Evolutionary conservation across 2,329 filamentous ascomycete species (phyloP).

Genomic region (Phialocephala sp.): DNA sequence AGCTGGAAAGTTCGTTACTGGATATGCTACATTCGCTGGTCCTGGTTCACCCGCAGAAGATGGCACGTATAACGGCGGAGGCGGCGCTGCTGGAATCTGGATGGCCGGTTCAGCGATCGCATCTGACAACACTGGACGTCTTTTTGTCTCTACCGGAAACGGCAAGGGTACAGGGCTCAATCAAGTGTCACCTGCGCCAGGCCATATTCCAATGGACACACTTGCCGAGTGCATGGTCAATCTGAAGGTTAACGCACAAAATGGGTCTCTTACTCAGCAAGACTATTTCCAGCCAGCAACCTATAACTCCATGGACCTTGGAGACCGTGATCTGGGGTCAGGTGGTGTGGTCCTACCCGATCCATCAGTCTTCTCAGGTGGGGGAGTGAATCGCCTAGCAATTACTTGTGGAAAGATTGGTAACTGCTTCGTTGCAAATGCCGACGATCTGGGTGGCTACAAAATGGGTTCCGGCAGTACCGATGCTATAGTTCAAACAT

Average conservation of each 20-base stretch:
- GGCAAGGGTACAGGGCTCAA: background rate
- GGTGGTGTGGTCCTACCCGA: slow-evolving; percentile 7
- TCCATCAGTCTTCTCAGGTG: slow-evolving; percentile 2
- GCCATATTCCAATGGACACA: background rate
- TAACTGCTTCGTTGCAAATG: slow-evolving; percentile 15
- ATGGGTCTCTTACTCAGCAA: slow-evolving; percentile 4
- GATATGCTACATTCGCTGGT: background rate
- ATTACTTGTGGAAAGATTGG: slow-evolving; percentile 14
- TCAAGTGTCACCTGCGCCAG: background rate
- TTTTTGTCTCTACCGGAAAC: background rate
- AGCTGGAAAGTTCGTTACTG: background rate
- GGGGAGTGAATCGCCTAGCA: background rate
- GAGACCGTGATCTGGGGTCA: slow-evolving; percentile 15
- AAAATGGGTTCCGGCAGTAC: background rate
- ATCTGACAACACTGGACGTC: background rate
- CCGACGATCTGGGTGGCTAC: slow-evolving; percentile 16
- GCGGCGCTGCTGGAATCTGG: slow-evolving; percentile 6
- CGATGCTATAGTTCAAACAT: slow-evolving; percentile 10
- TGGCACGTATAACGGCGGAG: slow-evolving; percentile 8
- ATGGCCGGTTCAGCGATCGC: background rate
- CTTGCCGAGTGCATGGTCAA: slow-evolving; percentile 12
- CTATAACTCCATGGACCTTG: slow-evolving; percentile 11
- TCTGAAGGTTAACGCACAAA: background rate
- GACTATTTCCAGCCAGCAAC: slow-evolving; percentile 17
- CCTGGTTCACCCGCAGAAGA: background rate